Percentiles rank a stretch among this genome's conserved stretches.
phyloP scores from a whole-genome alignment of 2,329 filamentous ascomycete genomes.

The Berkeleyomyces basicola region DNA sequence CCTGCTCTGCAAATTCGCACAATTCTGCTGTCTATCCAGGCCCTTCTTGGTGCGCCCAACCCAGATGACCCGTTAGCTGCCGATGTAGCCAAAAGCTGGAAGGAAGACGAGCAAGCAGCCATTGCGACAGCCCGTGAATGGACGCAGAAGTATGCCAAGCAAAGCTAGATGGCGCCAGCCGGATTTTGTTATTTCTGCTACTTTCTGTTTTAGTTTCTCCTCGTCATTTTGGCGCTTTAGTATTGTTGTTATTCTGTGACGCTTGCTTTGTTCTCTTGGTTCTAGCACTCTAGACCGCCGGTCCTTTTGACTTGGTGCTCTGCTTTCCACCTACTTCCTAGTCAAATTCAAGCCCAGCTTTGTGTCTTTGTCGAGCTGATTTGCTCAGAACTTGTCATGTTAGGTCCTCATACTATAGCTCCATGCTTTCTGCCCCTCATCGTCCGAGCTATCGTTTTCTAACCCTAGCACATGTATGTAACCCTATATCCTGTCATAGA shows the following conservation, averaged over 20 bases:
- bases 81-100: conserved; percentile 95
- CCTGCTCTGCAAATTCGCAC: conserved; percentile 94
- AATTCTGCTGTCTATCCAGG: conserved; percentile 96
- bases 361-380: background rate
- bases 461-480: background rate
- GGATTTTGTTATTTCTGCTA: background rate
- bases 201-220: background rate
- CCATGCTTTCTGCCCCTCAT: background rate
- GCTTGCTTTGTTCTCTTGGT: background rate
- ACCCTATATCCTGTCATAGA: background rate
- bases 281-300: background rate
- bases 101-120: conserved; percentile 82
- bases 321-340: background rate
- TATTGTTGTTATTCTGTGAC: background rate
- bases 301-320: background rate
- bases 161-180: conserved; percentile 4
- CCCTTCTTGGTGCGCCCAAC: conserved; percentile 86
- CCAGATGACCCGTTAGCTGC: conserved; percentile 97
- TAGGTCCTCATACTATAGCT: too few species aligned
- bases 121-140: conserved; percentile 87
- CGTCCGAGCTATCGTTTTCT: background rate
- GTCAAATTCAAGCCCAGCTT: background rate
- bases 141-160: conserved; percentile 61
- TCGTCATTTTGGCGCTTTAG: background rate
- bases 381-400: background rate